Evolutionary conservation across 371 early-diverging fungal genomes (phyloP), one percentile per base, ranked within the genome.

Genomic region (Smittium culicis): DNA sequence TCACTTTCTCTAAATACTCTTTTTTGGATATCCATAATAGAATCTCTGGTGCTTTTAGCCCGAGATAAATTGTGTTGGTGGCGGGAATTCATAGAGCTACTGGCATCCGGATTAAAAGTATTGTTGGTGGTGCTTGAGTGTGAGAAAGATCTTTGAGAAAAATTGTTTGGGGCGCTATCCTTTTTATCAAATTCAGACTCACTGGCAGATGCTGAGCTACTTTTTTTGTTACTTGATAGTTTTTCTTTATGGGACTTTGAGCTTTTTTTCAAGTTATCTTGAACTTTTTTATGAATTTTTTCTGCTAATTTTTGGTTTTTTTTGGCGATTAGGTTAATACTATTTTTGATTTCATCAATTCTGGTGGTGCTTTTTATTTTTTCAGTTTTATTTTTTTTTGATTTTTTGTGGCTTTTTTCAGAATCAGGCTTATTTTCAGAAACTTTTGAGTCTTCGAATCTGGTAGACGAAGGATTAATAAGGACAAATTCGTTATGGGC

Each of bases 401-500:
- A 32, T 33, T 63, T 33, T 5, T 5, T 14, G 30, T 24, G 5
- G 3, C n/a, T 8, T n/a, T 33, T 20, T n/a, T 33, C 34, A n/a
- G 14, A 11, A 5, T 14, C n/a, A 30, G n/a, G 14, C 32, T 35
- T n/a, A 5, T 33, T 35, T 63, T 33, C n/a, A 27, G 20, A n/a
- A 34, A 34, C n/a, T 2, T 17, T 17, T 11, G 5, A 16, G 31
- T 5, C 5, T 11, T 59, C n/a, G n/a, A 29, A 27, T n/a, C 31
- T 32, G 5, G 5, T n/a, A 59, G 5, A 16, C 5, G 60, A 59
- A 11, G 35, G 63, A 30, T n/a, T 32, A 14, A 63, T 33, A 34
- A 35, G 29, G n/a, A 63, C 33, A 63, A 63, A 63, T 11, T 63
- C 63, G 20, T 69, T 68, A 29, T 75, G 75, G 20, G 69, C 75